These are phyloP conservation scores for Hippophae tibetana DNA, from an alignment of 306 rosid genomes.

Conservation along the genomic window DNA sequence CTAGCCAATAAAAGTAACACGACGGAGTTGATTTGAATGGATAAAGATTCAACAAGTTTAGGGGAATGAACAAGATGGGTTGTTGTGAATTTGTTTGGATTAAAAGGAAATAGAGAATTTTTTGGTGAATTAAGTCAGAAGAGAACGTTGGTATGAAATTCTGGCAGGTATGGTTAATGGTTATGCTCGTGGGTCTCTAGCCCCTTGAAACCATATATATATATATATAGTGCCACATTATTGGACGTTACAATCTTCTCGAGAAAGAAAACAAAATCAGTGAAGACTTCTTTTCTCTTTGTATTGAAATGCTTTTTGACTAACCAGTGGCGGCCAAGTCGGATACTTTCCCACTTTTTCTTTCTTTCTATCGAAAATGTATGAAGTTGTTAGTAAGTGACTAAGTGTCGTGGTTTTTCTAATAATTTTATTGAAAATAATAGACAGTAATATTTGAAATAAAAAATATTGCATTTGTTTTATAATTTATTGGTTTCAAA, in stretches of 20 bases:
- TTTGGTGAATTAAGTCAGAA: conserved; percentile 13
- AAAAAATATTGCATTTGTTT: too few relatives aligned
- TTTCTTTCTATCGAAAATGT: not conserved
- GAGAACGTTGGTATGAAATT: conserved; percentile 32
- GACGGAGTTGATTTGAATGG: not conserved
- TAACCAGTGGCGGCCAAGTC: not conserved
- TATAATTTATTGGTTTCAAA: too few relatives aligned
- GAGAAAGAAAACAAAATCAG: conserved; percentile 8
- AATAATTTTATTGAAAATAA: not conserved
- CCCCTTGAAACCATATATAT: conserved; percentile 27
- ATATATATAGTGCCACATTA: conserved; percentile 33
- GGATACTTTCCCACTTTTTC: conserved; percentile 5
- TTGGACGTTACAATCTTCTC: conserved; percentile 43
- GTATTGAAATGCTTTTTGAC: not conserved
- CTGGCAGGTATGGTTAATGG: conserved; percentile 33
- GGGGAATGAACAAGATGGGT: conserved; percentile 20
- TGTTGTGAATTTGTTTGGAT: conserved; percentile 15
- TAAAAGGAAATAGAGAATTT: conserved; percentile 3
- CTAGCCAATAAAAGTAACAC: conserved; percentile 2
- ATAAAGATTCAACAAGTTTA: conserved; percentile 14
- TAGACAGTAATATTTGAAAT: not conserved
- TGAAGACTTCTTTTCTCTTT: not conserved
- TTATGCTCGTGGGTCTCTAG: conserved; percentile 15
- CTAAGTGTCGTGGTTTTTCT: not conserved
- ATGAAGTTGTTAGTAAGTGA: not conserved